Evolutionary conservation across 768 basidiomycete genomes (phyloP).

Genomic region (Naganishia randhawae): DNA sequence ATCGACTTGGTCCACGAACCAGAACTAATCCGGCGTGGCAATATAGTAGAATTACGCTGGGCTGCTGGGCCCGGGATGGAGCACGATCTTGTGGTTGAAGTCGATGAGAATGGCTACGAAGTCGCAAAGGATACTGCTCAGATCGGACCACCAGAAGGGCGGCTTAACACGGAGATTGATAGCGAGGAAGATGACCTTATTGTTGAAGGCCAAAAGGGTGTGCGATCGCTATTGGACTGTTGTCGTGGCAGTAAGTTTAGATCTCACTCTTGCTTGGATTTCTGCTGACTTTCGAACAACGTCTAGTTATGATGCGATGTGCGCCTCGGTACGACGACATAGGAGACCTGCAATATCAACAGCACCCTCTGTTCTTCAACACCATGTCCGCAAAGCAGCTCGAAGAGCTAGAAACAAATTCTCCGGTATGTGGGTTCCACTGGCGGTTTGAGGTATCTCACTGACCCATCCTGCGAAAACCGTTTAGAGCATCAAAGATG

Average conservation of each 20-base stretch:
- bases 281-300: not conserved
- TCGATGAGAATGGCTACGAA: constrained; percentile 16
- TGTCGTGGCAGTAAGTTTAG: constrained; percentile 16
- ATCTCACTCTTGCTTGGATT: not conserved
- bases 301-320: constrained; percentile 28
- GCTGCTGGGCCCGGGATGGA: not conserved
- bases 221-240: constrained; percentile 1
- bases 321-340: constrained; percentile 28
- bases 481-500: constrained; percentile 19
- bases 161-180: not conserved
- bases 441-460: not conserved
- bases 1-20: constrained; percentile 7
- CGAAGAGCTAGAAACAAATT: constrained; percentile 24
- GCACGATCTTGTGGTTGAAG: constrained; percentile 11
- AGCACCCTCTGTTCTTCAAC: constrained; percentile 29
- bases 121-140: not conserved
- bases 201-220: constrained; percentile 1
- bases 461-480: not conserved
- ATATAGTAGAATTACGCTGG: constrained; percentile 12
- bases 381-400: constrained; percentile 23
- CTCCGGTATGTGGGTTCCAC: constrained; percentile 13
- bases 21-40: not conserved
- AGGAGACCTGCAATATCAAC: constrained; percentile 26
- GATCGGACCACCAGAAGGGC: not conserved
- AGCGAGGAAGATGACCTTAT: not conserved